Evolutionary conservation across 305 asterid genomes (phyloP), one percentile per base, ranked within the genome.

Genomic region (Rubia balearica): DNA sequence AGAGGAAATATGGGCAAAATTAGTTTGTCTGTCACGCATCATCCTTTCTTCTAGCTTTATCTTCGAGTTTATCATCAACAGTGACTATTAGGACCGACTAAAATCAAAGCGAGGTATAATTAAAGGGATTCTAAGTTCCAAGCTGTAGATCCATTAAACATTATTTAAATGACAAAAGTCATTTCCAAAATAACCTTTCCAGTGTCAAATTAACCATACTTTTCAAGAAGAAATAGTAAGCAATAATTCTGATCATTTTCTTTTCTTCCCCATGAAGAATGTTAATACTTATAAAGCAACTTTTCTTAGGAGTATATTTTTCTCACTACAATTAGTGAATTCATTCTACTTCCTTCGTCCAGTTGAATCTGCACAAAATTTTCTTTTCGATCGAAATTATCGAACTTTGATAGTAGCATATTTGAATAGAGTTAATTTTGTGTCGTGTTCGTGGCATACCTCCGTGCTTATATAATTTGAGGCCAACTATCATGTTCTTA

Each of bases 11-110:
- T 10, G 24, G 19, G 63, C 36, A 10, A 59, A 10, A 10, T 24
- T 69, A 62, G 67, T 59, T 46, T 48, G 71, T 49, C 61, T 45
- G 66, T 67, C 42, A 67, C 11, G 56, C 43, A 67, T 42, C 67
- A 41, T 17, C 65, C 36, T 67, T 36, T 65, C 67, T 71, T 69
- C 55, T 71, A 55, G 72, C 77, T 75, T 78, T 16, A 42, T 70
- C 33, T 48, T 53, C 22, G 68, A 75, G 68, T 78, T 51, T 67
- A 62, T 62, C 67, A 16, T 62, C 12, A 63, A 53, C 60, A n/a
- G 24, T 67, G 61, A 78, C 46, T 45, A 69, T n/a, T 17, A n/a
- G 14, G 7, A 70, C 71, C 51, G 5, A 68, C 11, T 49, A 14
- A 17, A 49, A 48, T 48, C 62, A 61, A 61, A 16, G 40, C 19